Evolutionary conservation across 495 filamentous ascomycete genomes (phyloP).

Genomic region (Melanomma pulvis-pyrius): DNA sequence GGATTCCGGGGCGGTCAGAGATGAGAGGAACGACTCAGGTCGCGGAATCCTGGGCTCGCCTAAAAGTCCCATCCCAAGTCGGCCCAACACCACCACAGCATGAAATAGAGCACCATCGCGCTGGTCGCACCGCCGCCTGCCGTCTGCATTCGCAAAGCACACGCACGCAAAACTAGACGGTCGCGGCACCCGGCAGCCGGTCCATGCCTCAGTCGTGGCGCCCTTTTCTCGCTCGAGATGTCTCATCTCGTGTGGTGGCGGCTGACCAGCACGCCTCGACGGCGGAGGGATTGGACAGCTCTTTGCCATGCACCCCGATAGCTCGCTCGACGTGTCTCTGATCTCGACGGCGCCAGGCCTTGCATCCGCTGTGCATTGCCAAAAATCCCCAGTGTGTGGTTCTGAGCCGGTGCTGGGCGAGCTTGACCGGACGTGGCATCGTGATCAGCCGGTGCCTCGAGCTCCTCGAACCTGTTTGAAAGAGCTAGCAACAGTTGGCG

Average conservation of each 20-base stretch:
- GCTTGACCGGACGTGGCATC: slow-evolving; percentile 1
- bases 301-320: not conserved
- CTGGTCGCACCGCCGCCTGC: not conserved
- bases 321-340: slow-evolving; percentile 15
- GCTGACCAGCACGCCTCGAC: slow-evolving; percentile 14
- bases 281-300: slow-evolving; percentile 8
- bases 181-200: not conserved
- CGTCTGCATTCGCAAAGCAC: not conserved
- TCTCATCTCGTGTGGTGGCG: slow-evolving; percentile 13
- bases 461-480: not conserved
- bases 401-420: not conserved
- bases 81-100: not conserved
- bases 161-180: not conserved
- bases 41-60: not conserved
- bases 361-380: slow-evolving; percentile 10
- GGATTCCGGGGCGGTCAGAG: slow-evolving; percentile 1
- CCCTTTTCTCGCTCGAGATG: not conserved
- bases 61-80: not conserved
- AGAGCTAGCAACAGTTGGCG: not conserved
- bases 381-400: slow-evolving; percentile 2
- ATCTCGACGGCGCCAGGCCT: slow-evolving; percentile 9
- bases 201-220: not conserved
- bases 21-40: not conserved
- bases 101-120: not conserved
- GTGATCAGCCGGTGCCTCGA: not conserved